Evolutionary conservation across 1,284 basidiomycete species (phyloP), one percentile per base, ranked within the genome.

Genomic region (Ganoderma resinaceum): DNA sequence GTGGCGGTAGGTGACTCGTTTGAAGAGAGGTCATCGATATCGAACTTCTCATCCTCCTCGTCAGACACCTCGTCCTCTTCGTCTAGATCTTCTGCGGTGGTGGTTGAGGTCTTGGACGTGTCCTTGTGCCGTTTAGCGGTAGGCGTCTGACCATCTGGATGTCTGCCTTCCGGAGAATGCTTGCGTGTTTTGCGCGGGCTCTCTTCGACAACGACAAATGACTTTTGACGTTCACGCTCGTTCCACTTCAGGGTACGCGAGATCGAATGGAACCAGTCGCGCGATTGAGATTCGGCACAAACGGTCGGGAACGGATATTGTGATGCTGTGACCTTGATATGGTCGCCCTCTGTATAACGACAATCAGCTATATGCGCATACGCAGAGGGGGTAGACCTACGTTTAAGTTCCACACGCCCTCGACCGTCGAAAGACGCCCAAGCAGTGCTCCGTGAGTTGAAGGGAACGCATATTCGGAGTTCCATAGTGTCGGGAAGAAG

Each of bases 391-490:
- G 31, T 16, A 29, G 6, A 86, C 94, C 78, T 76, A 96, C 96
- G 96, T 81, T 94, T 94, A 23, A 98, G 84, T 82, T 99, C 98
- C 18, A 99, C 94, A 33, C 98, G 89, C 1, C 98, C 98, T 62
- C 98, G 90, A 18, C 98, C 98, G 77, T 99, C 98, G 77, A 99
- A 99, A 46, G 95, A 97, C 12, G 96, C 98, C 98, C 98, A 99
- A 4, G 98, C 98, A 0, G 97, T 99, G 77, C 95, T 97, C 52
- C 98, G 86, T 31, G 97, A 99, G 80, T 99, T 98, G 85, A 96
- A 99, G 0, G 98, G 98, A 20, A 99, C 98, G 74, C 97, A 98
- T 52, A 99, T 96, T 18, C 98, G 91, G 62, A 99, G 85, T 78
- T 99, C 98, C 95, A 99, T 99, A 77, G 93, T 97, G 79, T 99